Conservation (phyloP, 2,329 filamentous ascomycete genomes). For the Cladophialophora bantiana region DNA sequence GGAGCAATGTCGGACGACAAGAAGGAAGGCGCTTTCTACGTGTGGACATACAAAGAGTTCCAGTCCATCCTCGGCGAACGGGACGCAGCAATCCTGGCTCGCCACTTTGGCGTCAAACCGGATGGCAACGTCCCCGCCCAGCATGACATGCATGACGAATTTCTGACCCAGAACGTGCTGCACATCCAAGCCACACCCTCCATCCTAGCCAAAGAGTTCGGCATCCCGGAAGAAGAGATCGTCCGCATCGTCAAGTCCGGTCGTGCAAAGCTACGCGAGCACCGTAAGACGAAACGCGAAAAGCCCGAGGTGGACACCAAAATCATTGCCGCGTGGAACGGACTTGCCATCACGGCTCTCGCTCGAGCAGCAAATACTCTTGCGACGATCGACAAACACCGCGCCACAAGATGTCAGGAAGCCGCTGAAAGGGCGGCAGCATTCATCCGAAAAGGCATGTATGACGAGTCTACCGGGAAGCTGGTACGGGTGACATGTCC, state of each 20-base stretch:
- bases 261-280: conserved; percentile 70
- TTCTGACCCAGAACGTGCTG: conserved; percentile 91
- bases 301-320: conserved; percentile 86
- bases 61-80: conserved; percentile 73
- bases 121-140: conserved; percentile 85
- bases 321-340: conserved; percentile 86
- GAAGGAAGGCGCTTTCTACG: conserved; percentile 90
- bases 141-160: conserved; percentile 90
- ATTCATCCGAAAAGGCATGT: conserved; percentile 78
- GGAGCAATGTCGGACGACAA: conserved; percentile 71
- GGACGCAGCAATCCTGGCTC: conserved; percentile 75
- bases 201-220: conserved; percentile 77
- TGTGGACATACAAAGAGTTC: conserved; percentile 91
- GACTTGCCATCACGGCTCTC: conserved; percentile 83
- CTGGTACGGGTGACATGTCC: conserved; percentile 63
- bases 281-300: conserved; percentile 76
- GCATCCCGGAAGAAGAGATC: conserved; percentile 72
- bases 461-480: conserved; percentile 66
- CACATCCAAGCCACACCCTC: conserved; percentile 71
- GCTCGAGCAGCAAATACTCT: conserved; percentile 75
- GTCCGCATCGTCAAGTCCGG: conserved; percentile 71
- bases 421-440: conserved; percentile 72
- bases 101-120: conserved; percentile 81
- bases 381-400: conserved; percentile 63
- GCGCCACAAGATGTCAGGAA: conserved; percentile 66